Base-by-base conservation (phyloP, 176 grass and related monocot species). In the Triticum urartu region DNA sequence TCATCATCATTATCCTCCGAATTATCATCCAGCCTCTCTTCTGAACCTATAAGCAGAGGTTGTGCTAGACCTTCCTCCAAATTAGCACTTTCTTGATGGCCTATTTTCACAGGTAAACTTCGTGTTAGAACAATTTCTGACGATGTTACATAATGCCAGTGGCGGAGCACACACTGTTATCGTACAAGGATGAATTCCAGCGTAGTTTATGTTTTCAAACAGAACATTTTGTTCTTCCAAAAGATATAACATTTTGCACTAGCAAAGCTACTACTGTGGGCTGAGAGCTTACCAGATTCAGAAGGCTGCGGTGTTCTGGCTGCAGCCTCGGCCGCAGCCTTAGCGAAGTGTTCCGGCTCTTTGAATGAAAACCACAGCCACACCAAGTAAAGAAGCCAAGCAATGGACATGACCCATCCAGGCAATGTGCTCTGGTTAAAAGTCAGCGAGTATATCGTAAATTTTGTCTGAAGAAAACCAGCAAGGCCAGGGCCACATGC, bases 401-500 rank as follows among this genome's bases (percentile, higher is more conserved):
- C 65, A 85, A 94, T 54, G 67, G 87, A 91, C 97, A 98, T 98
- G 79, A 96, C 61, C 97, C 97, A 98, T 65, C 97, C 97, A 86
- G 97, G 97, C 52, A 95, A 94, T 65, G 97, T 98, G 84, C 90
- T 86, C 86, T 91, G 91, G 82, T 96, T 92, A 85, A 98, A 87
- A 77, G 84, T 98, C 45, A 98, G 40, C 8, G 58, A 79, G 75
- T 89, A 94, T 77, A 95, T 81, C 88, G 86, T 98, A 81, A 98
- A 98, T 68, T 94, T 94, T 30, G 12, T 89, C 80, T 98, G 97
- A 67, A 98, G 92, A 63, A 95, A 89, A 47, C 97, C 97, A 89
- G 94, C 97, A 70, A 98, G 81, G 58, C 90, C 97, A 82, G 97
- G 97, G 24, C 97, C 97, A 81, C 94, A 98, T 85, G 97, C 94